Base-by-base conservation (phyloP, 2,329 filamentous ascomycete genomes). In the Teratosphaeria nubilosa region DNA sequence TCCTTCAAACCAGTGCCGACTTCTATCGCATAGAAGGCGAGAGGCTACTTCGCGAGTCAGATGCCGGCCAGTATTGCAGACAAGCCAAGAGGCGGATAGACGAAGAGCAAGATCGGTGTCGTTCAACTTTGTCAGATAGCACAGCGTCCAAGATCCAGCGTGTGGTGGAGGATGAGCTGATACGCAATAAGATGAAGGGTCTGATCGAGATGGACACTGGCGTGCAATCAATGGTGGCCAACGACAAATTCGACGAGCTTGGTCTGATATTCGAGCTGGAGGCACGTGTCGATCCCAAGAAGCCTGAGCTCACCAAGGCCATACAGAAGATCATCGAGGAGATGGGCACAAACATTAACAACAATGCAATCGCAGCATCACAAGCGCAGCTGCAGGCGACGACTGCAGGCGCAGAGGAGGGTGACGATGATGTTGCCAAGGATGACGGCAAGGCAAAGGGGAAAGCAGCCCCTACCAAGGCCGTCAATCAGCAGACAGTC, bases 191-290 rank as follows among this genome's bases (percentile, higher is more conserved):
- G 64, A 82, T 97, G 58, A 78, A 83, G 24, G 90, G 95, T 16
- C 87, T 99, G 56, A 81, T 97, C 60, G 84, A 86, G 54, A 84
- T 96, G 74, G 90, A 96, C 5, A 96, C 87, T 61, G 94, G 94
- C 0, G 81, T 96, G 50, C 85, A 82, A 62, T 85, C 85, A 69
- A 97, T 99, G 92, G 85, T 97, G 54, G 89, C 96, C 72, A 91
- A 96, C 66, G 88, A 96, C 72, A 84, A 87, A 62, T 67, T 87
- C 34, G 83, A 87, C 3, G 91, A 95, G 66, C 77, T 99, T 10
- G 78, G 80, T n/a, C 85, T 91, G 54, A 78, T 97, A 3, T 97
- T 94, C 72, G 80, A 85, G 20, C 80, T 97, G 2, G 87, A 95
- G 57, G 77, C 82, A 10, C 81, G 90, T 34, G 87, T 96, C 0